Base-by-base conservation (phyloP, 495 filamentous ascomycete genomes). In the Penicillium robsamsonii region DNA sequence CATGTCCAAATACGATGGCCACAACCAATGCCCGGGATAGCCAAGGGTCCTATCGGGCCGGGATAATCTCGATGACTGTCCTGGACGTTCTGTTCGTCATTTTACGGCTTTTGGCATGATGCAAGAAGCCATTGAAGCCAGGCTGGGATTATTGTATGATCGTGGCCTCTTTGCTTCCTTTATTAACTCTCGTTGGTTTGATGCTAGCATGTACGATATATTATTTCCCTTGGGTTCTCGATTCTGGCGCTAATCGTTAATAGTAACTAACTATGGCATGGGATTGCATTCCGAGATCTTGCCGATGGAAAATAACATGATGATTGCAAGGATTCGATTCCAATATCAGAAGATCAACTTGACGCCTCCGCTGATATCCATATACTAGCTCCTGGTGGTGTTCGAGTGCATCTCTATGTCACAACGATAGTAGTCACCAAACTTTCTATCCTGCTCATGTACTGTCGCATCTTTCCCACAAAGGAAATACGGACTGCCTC, bases 381-480 rank as follows among this genome's bases (percentile, higher is more conserved):
- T 20, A 30, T 12, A n/a, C n/a, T n/a, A 64, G 62, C 37, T 64
- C 5, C 51, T 51, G 0, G 31, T 64, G 31, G 38, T 58, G 5
- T 61, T 56, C 33, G 50, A 59, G 29, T 61, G 48, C 38, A 7
- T 57, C 11, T 59, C 11, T 59, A 65, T 30, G 58, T 45, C 22
- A 47, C 31, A 2, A 38, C 53, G 2, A 33, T 62, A 5, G 52
- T 44, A n/a, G n/a, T 59, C 13, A 61, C 58, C 52, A 75, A 72
- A 24, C 20, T 70, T 4, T 65, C 69, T 48, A 79, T 77, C 56
- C 60, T 77, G 13, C 62, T 76, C 20, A 75, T 78, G 66, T 77
- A 76, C 56, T 73, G 62, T 58, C 70, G 72, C 22, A 74, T 77
- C 31, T 75, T 77, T 64, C 70, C 65, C 20, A 73, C 70, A 9